Evolutionary conservation across 306 rosid species (phyloP).

Genomic region (Cucurbita moschata): DNA sequence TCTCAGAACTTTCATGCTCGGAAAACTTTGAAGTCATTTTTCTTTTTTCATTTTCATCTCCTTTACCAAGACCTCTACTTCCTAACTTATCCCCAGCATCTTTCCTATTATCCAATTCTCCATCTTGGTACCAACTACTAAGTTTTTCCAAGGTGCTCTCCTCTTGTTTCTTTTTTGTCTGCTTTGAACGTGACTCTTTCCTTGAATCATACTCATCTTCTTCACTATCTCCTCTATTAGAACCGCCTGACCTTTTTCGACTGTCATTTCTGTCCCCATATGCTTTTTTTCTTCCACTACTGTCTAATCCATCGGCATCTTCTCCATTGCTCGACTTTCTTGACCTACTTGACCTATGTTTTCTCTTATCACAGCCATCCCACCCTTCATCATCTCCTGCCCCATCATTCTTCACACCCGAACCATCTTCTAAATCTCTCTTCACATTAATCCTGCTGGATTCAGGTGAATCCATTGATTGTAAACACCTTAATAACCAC

Average conservation of each 20-base stretch:
- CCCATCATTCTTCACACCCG: conserved; percentile 47
- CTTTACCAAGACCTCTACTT: conserved; percentile 21
- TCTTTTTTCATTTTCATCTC: conserved; percentile 42
- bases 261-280: conserved; percentile 40
- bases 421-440: conserved; percentile 32
- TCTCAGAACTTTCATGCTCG: conserved; percentile 40
- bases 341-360: conserved; percentile 61
- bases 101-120: conserved; percentile 55
- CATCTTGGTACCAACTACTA: conserved; percentile 91
- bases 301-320: conserved; percentile 46
- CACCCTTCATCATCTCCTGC: conserved; percentile 55
- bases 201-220: conserved; percentile 65
- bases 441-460: conserved; percentile 23
- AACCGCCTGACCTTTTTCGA: conserved; percentile 43
- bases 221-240: conserved; percentile 45
- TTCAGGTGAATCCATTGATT: conserved; percentile 48
- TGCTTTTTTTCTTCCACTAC: conserved; percentile 46
- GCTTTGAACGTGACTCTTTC: conserved; percentile 44
- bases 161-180: conserved; percentile 66
- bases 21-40: conserved; percentile 30
- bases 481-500: background rate
- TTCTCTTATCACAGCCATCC: conserved; percentile 66
- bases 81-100: conserved; percentile 45
- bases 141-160: conserved; percentile 84
- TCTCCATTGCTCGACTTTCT: conserved; percentile 53